Evolutionary conservation across 495 filamentous ascomycete species (phyloP), one percentile per base, ranked within the genome.

Genomic region (Umbilicaria muhlenbergii): DNA sequence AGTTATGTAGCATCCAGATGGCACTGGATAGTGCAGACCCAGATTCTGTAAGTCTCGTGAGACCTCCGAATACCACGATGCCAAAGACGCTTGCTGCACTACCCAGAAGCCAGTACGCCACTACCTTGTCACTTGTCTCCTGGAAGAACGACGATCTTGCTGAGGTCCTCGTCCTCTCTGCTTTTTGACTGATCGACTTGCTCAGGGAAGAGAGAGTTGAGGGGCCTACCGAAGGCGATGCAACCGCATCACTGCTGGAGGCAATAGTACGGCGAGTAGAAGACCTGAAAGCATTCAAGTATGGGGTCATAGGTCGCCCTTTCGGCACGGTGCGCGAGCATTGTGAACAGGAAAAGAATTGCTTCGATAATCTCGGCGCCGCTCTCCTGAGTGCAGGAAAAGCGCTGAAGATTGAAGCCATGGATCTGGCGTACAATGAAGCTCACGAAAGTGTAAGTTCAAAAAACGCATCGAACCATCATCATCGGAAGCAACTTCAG

Each of bases 71-170:
- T 8, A 98, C 74, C 15, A 96, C 92, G 52, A 98, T 88, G 47
- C 91, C 91, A 62, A 98, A 96, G 19, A 95, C 88, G 58, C 82
- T 84, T 16, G 73, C 83, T 0, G 91, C 88, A 51, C 87, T 94
- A 43, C 78, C 89, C 40, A 98, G 63, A 14, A 98, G 70, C 86
- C 86, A 98, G 67, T 89, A 94, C 39, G 77, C 91, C 37, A 93
- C 87, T 4, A 60, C 47, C 59, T 81, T 87, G 47, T 74, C 67
- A 57, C 70, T 84, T 11, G 73, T 73, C 44, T 82, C 68, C 5
- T 88, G 87, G 54, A 86, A 94, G 58, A 71, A 69, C 16, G 39
- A 14, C 4, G 45, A 15, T 24, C 45, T 35, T 6, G 11, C 19
- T 15, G 37, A 18, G 4, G 6, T 28, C 16, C 31, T 53, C 1